Conservation (phyloP, 163 green algal species). For the Scenedesmus sp. region DNA sequence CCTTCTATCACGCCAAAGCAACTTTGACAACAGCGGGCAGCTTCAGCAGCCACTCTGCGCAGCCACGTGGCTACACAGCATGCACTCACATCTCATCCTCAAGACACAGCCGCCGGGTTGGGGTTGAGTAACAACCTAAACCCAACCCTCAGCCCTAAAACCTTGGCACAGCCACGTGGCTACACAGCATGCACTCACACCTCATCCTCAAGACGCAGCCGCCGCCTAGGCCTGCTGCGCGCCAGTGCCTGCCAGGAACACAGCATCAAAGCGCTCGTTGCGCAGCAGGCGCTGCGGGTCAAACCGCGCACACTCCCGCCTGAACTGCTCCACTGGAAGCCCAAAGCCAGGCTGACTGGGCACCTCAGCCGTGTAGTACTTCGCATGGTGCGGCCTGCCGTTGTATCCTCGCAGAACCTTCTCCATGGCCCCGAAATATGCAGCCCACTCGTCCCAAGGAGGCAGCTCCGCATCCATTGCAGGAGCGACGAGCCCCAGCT, state of each 20-base stretch:
- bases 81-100: no score
- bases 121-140: no score
- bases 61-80: no score
- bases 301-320: neutral
- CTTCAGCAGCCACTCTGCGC: no score
- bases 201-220: neutral
- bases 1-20: no score
- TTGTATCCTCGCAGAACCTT: neutral
- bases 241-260: neutral
- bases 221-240: neutral
- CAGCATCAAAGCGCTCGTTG: constrained; percentile 18
- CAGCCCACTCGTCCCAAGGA: constrained; percentile 5
- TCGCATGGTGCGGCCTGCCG: constrained; percentile 18
- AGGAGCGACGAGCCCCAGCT: constrained; percentile 7
- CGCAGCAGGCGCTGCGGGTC: constrained; percentile 15
- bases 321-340: constrained; percentile 5
- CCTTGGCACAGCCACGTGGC: no score
- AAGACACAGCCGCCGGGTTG: no score
- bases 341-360: neutral
- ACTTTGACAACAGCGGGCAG: no score
- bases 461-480: constrained; percentile 15
- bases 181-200: neutral
- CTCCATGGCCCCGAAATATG: constrained; percentile 22
- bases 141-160: no score
- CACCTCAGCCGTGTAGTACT: neutral